Evolutionary conservation across 768 basidiomycete species (phyloP).

Genomic region (Boletus vermiculosoides): DNA sequence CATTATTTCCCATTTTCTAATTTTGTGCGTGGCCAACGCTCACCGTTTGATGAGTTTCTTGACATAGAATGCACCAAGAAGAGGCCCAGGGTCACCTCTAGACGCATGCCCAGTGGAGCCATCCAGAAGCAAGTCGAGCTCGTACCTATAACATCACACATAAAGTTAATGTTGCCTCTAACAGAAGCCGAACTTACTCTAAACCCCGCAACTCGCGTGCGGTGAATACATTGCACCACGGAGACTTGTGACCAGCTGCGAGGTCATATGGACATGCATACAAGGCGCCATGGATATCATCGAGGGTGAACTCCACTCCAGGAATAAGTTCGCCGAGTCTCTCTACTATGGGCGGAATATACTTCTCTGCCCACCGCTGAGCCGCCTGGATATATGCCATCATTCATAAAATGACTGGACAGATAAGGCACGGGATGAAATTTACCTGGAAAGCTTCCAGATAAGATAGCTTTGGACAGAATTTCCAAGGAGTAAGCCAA

Average conservation of each 20-base stretch:
- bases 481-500: conserved; percentile 41
- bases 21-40: neutral
- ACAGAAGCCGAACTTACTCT: conserved; percentile 28
- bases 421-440: neutral
- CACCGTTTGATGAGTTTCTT: conserved; percentile 41
- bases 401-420: neutral
- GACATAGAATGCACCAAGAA: conserved; percentile 39
- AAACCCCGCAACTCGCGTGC: conserved; percentile 34
- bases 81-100: conserved; percentile 30
- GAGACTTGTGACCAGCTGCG: conserved; percentile 34
- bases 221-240: conserved; percentile 43
- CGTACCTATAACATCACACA: conserved; percentile 27
- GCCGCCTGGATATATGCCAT: neutral
- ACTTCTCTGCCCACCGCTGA: conserved; percentile 33
- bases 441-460: neutral
- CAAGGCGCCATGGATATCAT: conserved; percentile 39
- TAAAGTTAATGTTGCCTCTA: neutral
- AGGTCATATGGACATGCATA: conserved; percentile 44
- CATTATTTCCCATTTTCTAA: neutral
- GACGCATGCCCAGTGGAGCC: conserved; percentile 34
- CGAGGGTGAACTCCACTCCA: conserved; percentile 29
- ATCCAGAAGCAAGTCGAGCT: conserved; percentile 37
- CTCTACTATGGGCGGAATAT: conserved; percentile 37
- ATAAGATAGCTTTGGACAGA: conserved; percentile 26
- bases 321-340: conserved; percentile 38